These are phyloP conservation scores for Hypoxylon perforatum DNA, from an alignment of 495 filamentous ascomycete genomes.

Conservation along the genomic window DNA sequence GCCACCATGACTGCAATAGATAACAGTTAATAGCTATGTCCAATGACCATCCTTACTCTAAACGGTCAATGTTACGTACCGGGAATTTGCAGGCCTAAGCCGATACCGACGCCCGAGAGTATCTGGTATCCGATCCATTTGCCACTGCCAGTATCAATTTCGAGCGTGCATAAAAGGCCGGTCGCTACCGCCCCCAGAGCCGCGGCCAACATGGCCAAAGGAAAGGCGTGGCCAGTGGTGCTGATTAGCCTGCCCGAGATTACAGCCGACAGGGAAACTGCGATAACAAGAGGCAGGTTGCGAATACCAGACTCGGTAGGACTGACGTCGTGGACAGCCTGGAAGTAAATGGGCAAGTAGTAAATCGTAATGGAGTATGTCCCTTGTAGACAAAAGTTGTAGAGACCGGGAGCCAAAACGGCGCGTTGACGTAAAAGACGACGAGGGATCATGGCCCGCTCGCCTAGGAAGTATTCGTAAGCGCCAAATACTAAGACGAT, in stretches of 20 bases:
- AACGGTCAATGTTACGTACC: no score
- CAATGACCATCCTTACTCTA: no score
- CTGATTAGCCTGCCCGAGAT: constrained; percentile 47
- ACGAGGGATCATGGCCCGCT: constrained; percentile 56
- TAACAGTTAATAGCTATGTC: no score
- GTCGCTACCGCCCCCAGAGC: constrained; percentile 35
- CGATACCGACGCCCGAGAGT: constrained; percentile 67
- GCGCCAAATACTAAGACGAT: constrained; percentile 43
- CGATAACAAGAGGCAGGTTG: constrained; percentile 64
- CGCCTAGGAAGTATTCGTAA: constrained; percentile 51
- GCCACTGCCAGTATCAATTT: constrained; percentile 37
- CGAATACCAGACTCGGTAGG: constrained; percentile 63
- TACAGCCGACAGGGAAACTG: constrained; percentile 48
- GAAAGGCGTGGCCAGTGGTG: constrained; percentile 47
- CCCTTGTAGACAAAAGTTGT: not conserved
- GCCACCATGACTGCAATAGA: constrained; percentile 51
- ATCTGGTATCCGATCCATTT: constrained; percentile 73
- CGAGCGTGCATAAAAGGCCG: constrained; percentile 62
- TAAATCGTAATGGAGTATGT: constrained; percentile 63
- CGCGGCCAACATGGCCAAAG: constrained; percentile 46
- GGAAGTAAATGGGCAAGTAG: constrained; percentile 74
- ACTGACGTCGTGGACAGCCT: constrained; percentile 57
- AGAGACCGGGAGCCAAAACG: constrained; percentile 7
- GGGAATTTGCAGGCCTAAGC: constrained; percentile 63
- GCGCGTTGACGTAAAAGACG: constrained; percentile 57